Evolutionary conservation across 805 yeast species (phyloP).

Genomic region (Metschnikowia lachancei): DNA sequence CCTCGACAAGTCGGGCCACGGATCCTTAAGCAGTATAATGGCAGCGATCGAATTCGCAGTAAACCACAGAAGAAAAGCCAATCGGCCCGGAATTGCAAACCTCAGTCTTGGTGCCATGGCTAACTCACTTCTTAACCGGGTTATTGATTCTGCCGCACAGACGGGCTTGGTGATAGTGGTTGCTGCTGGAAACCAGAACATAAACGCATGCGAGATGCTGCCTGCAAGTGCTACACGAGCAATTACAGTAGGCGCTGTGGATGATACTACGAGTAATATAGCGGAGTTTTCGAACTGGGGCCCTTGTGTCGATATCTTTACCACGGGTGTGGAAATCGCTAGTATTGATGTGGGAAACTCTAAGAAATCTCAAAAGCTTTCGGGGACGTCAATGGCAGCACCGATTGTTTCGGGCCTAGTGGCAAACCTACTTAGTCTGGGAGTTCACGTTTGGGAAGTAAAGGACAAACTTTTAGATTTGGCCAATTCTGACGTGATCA

Average conservation of each 20-base stretch:
- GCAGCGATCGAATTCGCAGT: conserved; percentile 68
- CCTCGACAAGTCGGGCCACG: conserved; percentile 64
- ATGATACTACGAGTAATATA: conserved; percentile 64
- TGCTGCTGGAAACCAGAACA: conserved; percentile 84
- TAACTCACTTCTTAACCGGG: conserved; percentile 66
- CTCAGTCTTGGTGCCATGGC: conserved; percentile 75
- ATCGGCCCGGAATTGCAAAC: conserved; percentile 61
- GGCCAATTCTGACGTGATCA: conserved; percentile 12
- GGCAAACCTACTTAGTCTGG: conserved; percentile 19
- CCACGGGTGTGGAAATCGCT: conserved; percentile 71
- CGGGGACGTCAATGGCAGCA: conserved; percentile 22
- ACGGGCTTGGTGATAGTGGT: conserved; percentile 71
- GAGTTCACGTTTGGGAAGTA: conserved; percentile 13
- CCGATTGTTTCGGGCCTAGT: conserved; percentile 19
- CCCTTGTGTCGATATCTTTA: conserved; percentile 80
- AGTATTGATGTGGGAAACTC: conserved; percentile 46
- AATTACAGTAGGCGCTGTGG: conserved; percentile 85
- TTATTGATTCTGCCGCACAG: conserved; percentile 69
- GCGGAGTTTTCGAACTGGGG: conserved; percentile 93
- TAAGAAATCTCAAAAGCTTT: conserved; percentile 13
- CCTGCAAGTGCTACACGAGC: conserved; percentile 78
- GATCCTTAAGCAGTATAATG: conserved; percentile 62
- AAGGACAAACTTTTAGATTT: conserved; percentile 12
- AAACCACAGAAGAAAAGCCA: conserved; percentile 45
- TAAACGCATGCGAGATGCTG: conserved; percentile 78